Percentiles rank a stretch among this genome's conserved stretches.
Conservation (phyloP, 2,329 filamentous ascomycete species). For the Akanthomyces lecanii region DNA sequence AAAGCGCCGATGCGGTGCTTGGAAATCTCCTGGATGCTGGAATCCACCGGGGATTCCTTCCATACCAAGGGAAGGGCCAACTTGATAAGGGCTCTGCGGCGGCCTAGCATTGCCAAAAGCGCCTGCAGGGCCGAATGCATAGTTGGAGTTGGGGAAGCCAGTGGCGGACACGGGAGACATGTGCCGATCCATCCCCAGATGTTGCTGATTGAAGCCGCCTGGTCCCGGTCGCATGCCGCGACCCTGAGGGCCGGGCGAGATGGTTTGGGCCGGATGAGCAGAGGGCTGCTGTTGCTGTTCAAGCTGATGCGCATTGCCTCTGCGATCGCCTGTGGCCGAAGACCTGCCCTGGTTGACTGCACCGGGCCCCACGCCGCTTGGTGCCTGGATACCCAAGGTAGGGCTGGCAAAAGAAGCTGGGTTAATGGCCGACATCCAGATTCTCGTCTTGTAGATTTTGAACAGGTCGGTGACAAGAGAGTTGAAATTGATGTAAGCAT, state of each 20-base stretch:
- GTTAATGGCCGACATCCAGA: constrained; percentile 99
- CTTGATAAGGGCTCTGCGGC: constrained; percentile 25
- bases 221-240: constrained; percentile 40
- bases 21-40: constrained; percentile 40
- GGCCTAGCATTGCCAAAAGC: constrained; percentile 32
- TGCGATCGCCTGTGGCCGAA: constrained; percentile 38
- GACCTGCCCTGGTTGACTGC: constrained; percentile 57
- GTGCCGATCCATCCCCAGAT: constrained; percentile 41
- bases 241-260: constrained; percentile 20
- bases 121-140: constrained; percentile 31
- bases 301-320: constrained; percentile 37
- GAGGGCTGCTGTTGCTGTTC: constrained; percentile 35
- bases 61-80: constrained; percentile 26
- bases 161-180: constrained; percentile 35
- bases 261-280: constrained; percentile 1
- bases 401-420: constrained; percentile 89
- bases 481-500: constrained; percentile 99
- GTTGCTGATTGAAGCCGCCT: constrained; percentile 33
- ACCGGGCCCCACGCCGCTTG: constrained; percentile 62
- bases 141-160: constrained; percentile 32
- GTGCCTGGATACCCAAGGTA: constrained; percentile 65
- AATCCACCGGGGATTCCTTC: constrained; percentile 30
- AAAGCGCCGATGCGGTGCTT: constrained; percentile 45
- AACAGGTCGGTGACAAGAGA: constrained; percentile 94
- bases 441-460: constrained; percentile 98